Evolutionary conservation across 2,329 filamentous ascomycete species (phyloP), one percentile per base, ranked within the genome.

Genomic region (Aureobasidium melanogenum): DNA sequence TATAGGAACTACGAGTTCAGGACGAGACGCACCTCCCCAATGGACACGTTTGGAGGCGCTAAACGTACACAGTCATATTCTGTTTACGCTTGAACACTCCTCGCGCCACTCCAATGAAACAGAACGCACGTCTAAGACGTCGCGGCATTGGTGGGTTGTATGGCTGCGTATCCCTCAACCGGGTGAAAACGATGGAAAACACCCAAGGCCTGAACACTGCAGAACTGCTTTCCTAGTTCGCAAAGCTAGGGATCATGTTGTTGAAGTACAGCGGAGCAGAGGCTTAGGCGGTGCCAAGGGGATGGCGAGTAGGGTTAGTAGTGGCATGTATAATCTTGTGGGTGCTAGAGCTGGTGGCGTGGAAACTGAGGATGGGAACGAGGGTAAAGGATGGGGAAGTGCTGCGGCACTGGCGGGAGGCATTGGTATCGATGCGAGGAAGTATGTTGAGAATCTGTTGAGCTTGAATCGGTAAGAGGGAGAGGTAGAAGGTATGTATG

Each of bases 341-440:
- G 34, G 68, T 66, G 15, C 69, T 66, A 66, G 72, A 66, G 38
- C 68, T 66, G 47, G 50, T 12, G 8, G 7, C 10, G 36, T 15
- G n/a, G 50, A 17, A 9, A n/a, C 9, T 9, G 36, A 54, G 69
- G 9, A 65, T 68, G 66, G 68, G 44, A 47, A 64, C 44, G 72
- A 69, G 66, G 78, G 67, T 66, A 73, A 50, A 8, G 24, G 61
- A 76, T 82, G 78, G 67, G 79, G 47, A 82, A 83, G 83, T 3
- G 82, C 85, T 1, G 81, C 79, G 22, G 81, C 81, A 60, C 72
- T 91, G 65, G 84, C 83, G 0, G 85, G 89, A 68, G 88, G 88
- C 0, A 89, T 92, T 64, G 88, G 88, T 0, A 80, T 91, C 36
- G 88, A 92, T 76, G 89, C 88, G 32, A 81, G 85, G 71, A 82